phyloP scores from a whole-genome alignment of 192 early-diverging fungal genomes.

The Thoreauomyces humboldtii region DNA sequence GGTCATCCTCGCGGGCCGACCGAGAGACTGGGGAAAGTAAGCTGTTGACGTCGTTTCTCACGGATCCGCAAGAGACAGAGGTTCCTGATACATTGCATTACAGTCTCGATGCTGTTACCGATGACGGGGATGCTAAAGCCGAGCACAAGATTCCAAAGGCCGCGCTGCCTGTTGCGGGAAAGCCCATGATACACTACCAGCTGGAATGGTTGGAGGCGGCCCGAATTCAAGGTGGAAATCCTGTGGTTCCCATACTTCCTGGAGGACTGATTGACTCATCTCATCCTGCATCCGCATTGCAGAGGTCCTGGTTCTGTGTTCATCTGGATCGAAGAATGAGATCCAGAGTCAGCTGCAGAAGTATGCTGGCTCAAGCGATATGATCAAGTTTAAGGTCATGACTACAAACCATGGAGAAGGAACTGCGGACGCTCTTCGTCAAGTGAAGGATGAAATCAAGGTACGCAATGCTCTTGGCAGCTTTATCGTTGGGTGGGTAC shows the following conservation, averaged over 20 bases:
- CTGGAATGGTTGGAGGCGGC: conserved; percentile 92
- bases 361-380: conserved; percentile 58
- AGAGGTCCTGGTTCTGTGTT: conserved; percentile 25
- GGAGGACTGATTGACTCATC: background rate
- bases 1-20: conserved; percentile 24
- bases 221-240: conserved; percentile 7
- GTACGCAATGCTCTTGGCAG: conserved; percentile 31
- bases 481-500: background rate
- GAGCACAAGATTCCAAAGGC: conserved; percentile 73
- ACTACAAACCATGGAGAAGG: conserved; percentile 49
- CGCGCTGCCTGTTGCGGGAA: conserved; percentile 88
- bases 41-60: no score
- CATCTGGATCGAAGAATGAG: conserved; percentile 62
- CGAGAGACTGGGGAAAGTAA: conserved; percentile 22
- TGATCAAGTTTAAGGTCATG: conserved; percentile 58
- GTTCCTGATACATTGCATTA: background rate
- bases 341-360: conserved; percentile 62
- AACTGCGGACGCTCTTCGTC: conserved; percentile 82
- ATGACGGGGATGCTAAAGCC: conserved; percentile 10
- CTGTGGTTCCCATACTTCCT: background rate
- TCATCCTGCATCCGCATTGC: background rate
- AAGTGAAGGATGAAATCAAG: conserved; percentile 80
- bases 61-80: no score
- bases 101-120: conserved; percentile 20
- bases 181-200: conserved; percentile 91